phyloP scores from a whole-genome alignment of 2,329 filamentous ascomycete species.

The Sordariomycetes sp. region DNA sequence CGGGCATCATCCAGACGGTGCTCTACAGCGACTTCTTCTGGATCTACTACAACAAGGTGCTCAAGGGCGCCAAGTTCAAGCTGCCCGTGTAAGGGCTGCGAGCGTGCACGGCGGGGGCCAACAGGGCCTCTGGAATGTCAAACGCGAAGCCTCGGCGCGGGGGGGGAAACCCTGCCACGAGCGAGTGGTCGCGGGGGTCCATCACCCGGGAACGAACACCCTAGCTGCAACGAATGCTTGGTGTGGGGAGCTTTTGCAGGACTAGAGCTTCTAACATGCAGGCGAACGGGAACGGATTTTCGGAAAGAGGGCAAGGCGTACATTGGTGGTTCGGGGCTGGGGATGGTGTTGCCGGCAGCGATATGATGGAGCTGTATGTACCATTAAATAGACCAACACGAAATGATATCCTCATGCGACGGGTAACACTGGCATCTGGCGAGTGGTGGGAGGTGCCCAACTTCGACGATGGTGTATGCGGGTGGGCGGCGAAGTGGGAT shows the following conservation, averaged over 20 bases:
- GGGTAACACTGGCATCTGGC: background rate
- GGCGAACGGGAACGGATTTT: background rate
- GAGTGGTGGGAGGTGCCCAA: background rate
- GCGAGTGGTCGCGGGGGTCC: background rate
- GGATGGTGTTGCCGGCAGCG: background rate
- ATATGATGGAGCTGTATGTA: background rate
- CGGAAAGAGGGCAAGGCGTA: background rate
- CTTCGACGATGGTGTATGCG: background rate
- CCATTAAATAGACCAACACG: background rate
- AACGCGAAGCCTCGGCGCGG: background rate
- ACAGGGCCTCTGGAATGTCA: background rate
- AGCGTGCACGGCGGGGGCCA: background rate
- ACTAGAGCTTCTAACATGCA: background rate
- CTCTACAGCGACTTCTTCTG: slow-evolving; percentile 99
- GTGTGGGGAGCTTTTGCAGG: background rate
- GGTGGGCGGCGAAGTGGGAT: too few species aligned
- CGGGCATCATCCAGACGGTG: slow-evolving; percentile 84
- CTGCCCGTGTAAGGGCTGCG: slow-evolving; percentile 51
- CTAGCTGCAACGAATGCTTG: background rate
- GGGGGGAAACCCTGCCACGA: background rate
- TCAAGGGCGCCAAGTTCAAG: slow-evolving; percentile 83
- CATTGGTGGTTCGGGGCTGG: background rate
- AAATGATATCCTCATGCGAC: background rate
- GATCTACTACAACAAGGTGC: slow-evolving; percentile 95
- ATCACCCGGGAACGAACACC: background rate